phyloP scores from a whole-genome alignment of 2,329 filamentous ascomycete species.

The Neoascochyta sp. region DNA sequence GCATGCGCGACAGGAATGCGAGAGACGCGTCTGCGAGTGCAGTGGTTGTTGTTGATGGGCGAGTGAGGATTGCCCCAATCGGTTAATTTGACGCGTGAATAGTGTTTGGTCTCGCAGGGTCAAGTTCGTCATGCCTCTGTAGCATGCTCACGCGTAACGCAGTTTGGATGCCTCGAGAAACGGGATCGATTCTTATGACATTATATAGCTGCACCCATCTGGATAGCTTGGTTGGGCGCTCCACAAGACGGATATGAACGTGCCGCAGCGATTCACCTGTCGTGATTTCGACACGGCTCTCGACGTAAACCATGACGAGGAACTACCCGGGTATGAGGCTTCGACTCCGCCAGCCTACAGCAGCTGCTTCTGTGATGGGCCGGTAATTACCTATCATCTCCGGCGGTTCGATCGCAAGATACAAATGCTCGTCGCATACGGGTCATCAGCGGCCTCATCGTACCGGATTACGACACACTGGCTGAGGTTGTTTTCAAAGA shows the following conservation, averaged over 20 bases:
- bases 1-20: too few species aligned
- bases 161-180: too few species aligned
- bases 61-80: too few species aligned
- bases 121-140: too few species aligned
- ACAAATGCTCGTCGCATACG: constrained; percentile 22
- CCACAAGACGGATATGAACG: constrained; percentile 14
- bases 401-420: constrained; percentile 22
- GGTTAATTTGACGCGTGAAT: too few species aligned
- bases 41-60: too few species aligned
- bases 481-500: constrained; percentile 32
- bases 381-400: constrained; percentile 20
- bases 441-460: constrained; percentile 11
- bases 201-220: too few species aligned
- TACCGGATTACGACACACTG: constrained; percentile 27
- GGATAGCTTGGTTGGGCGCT: constrained; percentile 8
- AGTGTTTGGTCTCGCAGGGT: too few species aligned
- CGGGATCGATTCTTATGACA: too few species aligned
- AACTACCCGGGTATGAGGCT: constrained; percentile 26
- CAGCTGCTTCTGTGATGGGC: constrained; percentile 7
- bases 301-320: constrained; percentile 21
- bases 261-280: constrained; percentile 12
- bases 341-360: constrained; percentile 23
- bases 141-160: too few species aligned
- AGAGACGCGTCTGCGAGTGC: too few species aligned
- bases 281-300: constrained; percentile 8